Conservation (phyloP, 306 rosid species). For the Mimosa bimucronata region DNA sequence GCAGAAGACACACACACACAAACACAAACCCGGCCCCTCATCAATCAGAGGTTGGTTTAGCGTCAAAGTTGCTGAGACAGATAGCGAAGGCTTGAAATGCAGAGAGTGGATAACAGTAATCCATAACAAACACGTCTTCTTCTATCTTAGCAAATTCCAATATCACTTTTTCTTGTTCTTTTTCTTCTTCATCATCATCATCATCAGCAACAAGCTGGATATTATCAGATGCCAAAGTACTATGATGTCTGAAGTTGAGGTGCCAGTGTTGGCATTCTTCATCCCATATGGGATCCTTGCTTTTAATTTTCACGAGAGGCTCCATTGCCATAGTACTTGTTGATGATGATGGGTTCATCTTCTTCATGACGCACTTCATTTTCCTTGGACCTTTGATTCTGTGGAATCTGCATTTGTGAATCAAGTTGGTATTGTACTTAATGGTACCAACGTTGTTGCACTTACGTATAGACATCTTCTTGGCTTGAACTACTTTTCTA, state of each 20-base stretch:
- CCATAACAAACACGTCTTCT: conserved; percentile 88
- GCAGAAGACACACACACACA: no score
- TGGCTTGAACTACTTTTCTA: conserved; percentile 42
- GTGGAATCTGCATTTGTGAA: conserved; percentile 29
- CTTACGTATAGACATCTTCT: conserved; percentile 71
- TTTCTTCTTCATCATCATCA: background rate
- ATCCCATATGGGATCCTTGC: conserved; percentile 92
- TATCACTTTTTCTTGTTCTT: conserved; percentile 78
- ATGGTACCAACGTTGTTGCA: conserved; percentile 59
- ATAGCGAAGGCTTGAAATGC: conserved; percentile 88
- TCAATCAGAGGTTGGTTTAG: conserved; percentile 89
- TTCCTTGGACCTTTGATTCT: conserved; percentile 75
- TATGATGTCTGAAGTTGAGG: conserved; percentile 86
- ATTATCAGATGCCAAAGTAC: conserved; percentile 84
- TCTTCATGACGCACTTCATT: conserved; percentile 69
- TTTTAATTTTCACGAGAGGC: conserved; percentile 64
- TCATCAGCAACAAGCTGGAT: conserved; percentile 75
- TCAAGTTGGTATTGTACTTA: conserved; percentile 69
- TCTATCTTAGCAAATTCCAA: conserved; percentile 91
- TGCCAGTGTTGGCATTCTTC: conserved; percentile 95
- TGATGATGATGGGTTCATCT: conserved; percentile 4
- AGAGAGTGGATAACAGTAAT: conserved; percentile 87
- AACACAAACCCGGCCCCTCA: no score
- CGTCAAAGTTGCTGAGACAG: conserved; percentile 92
- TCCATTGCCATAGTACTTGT: conserved; percentile 27